phyloP scores from a whole-genome alignment of 163 green algal genomes.

The Scenedesmus sp. region DNA sequence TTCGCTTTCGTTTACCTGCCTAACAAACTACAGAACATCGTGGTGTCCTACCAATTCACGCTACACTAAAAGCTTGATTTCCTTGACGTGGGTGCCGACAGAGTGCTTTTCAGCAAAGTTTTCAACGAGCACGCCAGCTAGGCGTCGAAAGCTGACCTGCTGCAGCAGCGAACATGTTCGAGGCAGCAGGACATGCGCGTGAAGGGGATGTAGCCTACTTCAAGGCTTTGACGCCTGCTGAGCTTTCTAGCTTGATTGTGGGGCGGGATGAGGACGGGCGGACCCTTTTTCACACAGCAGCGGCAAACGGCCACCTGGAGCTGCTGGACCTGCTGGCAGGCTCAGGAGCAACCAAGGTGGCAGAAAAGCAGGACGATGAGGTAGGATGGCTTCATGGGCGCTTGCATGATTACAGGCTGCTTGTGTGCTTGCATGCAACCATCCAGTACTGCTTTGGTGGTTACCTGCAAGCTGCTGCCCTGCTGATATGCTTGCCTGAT shows the following conservation, averaged over 20 bases:
- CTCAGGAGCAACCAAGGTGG: slow-evolving; percentile 17
- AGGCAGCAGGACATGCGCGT: slow-evolving; percentile 41
- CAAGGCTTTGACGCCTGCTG: not conserved
- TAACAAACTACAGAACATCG: not conserved
- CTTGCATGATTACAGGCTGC: not conserved
- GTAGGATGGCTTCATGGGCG: slow-evolving; percentile 14
- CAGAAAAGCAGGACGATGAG: slow-evolving; percentile 64
- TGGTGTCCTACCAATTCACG: not conserved
- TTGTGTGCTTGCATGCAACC: not conserved
- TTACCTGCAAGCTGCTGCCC: not conserved
- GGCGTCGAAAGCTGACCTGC: not conserved
- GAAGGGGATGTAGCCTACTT: slow-evolving; percentile 49
- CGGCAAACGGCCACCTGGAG: slow-evolving; percentile 52
- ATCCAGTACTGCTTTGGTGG: not conserved
- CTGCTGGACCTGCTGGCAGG: slow-evolving; percentile 57
- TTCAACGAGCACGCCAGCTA: not conserved
- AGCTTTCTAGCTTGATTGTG: slow-evolving; percentile 39
- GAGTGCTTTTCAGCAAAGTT: not conserved
- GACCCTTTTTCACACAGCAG: slow-evolving; percentile 62
- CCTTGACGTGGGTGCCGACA: not conserved
- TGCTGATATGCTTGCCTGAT: not conserved
- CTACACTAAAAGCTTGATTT: not conserved
- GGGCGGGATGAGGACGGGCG: slow-evolving; percentile 60
- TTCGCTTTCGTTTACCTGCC: not conserved
- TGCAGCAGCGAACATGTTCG: slow-evolving; percentile 40